Evolutionary conservation across 2,329 filamentous ascomycete species (phyloP).

Genomic region (Monosporascus sp.): DNA sequence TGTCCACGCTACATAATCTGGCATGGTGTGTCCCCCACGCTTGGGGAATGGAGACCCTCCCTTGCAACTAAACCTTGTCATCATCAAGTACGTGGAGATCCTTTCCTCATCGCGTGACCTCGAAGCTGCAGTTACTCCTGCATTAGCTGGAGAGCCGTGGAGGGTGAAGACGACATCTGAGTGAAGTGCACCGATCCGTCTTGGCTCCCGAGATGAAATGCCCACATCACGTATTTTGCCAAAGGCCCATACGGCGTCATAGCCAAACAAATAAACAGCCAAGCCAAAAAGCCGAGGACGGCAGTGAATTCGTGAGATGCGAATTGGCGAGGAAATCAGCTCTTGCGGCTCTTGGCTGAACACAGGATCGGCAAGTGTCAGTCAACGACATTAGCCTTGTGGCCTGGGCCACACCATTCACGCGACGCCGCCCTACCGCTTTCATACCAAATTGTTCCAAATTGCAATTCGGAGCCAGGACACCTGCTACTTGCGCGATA

Average conservation of each 20-base stretch:
- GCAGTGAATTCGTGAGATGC: neutral
- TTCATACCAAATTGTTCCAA: neutral
- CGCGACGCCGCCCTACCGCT: neutral
- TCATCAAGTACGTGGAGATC: neutral
- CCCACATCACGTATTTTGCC: neutral
- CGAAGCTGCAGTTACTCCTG: neutral
- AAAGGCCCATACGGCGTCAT: neutral
- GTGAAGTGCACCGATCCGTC: neutral
- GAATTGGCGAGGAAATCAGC: neutral
- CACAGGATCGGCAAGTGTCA: neutral
- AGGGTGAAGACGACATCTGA: neutral
- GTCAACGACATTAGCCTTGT: neutral
- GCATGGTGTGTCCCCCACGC: neutral
- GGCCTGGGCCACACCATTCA: neutral
- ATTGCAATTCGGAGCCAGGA: neutral
- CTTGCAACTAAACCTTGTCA: neutral
- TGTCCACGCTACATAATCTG: neutral
- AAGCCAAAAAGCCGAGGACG: neutral
- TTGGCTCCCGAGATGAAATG: neutral
- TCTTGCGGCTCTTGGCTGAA: conserved; percentile 1
- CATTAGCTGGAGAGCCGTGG: neutral
- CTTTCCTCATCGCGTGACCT: neutral
- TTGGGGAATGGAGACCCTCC: neutral
- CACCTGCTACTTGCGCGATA: neutral
- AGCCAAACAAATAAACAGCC: neutral